Base-by-base conservation (phyloP, 2,329 filamentous ascomycete genomes). In the Curvularia hawaiiensis region DNA sequence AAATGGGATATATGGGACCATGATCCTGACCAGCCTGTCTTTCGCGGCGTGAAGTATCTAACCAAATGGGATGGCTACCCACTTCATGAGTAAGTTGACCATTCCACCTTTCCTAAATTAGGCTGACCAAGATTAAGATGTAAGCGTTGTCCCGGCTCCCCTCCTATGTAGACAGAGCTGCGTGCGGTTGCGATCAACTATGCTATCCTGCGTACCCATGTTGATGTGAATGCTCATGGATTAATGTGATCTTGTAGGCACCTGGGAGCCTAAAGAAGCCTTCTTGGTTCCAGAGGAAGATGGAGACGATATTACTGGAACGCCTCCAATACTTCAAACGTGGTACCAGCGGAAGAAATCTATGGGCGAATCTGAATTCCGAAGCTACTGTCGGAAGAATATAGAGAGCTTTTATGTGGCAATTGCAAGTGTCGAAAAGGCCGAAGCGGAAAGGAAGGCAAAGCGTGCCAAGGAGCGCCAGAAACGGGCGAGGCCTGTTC, bases 31-130 rank as follows among this genome's bases (percentile, higher is more conserved):
- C 45, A 52, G 22, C 35, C 47, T 35, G 16, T 22, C 22, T 50
- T 50, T 40, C 47, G 24, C 3, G 53, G 31, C 3, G 53, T 74
- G 65, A 54, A 77, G 24, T 91, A 86, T 67, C 80, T 92, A 1
- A 82, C 90, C 22, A 82, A 84, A 58, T 92, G 89, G 89, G 77
- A 79, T 26, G 82, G 78, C 2, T 92, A 88, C 66, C 77, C 80
- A 1, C 60, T 86, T 28, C 56, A 72, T 41, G 52, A 61, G 69
- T 72, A 62, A 58, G 61, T 52, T 10, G 12, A 3, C 11, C 35
- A 20, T 47, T 28, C 4, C 10, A 16, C 11, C 3, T 12, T 45
- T 20, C 30, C 44, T 2, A 20, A 45, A 35, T 14, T 30, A 16
- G 31, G 45, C 24, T 53, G 47, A 61, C 41, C 40, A n/a, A 31